phyloP scores from a whole-genome alignment of 192 early-diverging fungal species.

The Backusella tuberculispora region DNA sequence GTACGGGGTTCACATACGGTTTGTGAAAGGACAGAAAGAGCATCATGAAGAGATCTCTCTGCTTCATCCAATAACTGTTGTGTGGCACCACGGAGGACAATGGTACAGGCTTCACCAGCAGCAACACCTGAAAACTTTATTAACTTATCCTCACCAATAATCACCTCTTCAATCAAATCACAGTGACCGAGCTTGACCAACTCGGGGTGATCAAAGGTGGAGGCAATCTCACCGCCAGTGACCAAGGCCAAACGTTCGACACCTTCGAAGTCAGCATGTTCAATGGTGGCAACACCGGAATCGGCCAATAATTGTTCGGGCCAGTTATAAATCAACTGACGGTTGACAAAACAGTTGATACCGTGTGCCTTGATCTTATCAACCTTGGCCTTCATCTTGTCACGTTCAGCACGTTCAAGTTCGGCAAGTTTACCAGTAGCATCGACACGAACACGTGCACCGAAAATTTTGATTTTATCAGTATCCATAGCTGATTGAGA shows the following conservation, averaged over 20 bases:
- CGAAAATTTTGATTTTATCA: conserved; percentile 99
- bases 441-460: conserved; percentile 94
- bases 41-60: conserved; percentile 96
- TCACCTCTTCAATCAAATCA: conserved; percentile 96
- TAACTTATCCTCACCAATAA: conserved; percentile 97
- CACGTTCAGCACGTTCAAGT: conserved; percentile 95
- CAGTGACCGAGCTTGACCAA: conserved; percentile 93
- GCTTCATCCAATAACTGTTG: conserved; percentile 95
- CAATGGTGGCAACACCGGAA: conserved; percentile 93
- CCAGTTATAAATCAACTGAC: conserved; percentile 99
- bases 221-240: conserved; percentile 98
- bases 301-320: conserved; percentile 99
- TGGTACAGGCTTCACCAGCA: conserved; percentile 97
- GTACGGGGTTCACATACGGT: conserved; percentile 94
- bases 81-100: conserved; percentile 95
- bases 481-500: conserved; percentile 90
- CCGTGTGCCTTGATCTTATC: conserved; percentile 97
- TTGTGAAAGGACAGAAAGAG: conserved; percentile 93
- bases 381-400: conserved; percentile 99
- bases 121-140: conserved; percentile 97
- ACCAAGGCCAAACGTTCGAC: conserved; percentile 96
- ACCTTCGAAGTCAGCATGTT: conserved; percentile 99
- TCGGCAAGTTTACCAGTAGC: conserved; percentile 97
- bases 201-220: conserved; percentile 98
- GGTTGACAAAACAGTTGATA: conserved; percentile 99